Base-by-base conservation (phyloP, 1,284 basidiomycete genomes). In the Athelia sp. region DNA sequence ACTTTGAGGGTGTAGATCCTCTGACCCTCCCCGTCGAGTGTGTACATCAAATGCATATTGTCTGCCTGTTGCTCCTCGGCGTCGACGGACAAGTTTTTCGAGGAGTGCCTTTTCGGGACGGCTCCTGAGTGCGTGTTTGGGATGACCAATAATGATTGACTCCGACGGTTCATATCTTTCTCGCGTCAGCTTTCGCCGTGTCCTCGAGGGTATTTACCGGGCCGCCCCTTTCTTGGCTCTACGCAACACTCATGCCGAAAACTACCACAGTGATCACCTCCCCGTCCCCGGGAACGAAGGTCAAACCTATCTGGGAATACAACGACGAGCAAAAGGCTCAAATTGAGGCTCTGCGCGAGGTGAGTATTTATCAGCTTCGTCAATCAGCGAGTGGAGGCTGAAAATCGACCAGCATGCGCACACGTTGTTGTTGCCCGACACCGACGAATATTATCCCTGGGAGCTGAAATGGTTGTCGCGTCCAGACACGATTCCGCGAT, bases 1-100 rank as follows among this genome's bases (percentile, higher is more conserved):
- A 93, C 93, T 68, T 94, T 94, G 58, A 97, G 80, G 49, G 93
- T 95, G 68, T 97, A 97, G 3, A 90, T 56, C 62, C 92, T 81
- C 70, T 84, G 90, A 29, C 93, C 93, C 50, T 71, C 71, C 54
- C 79, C 81, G 64, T 94, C 89, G 49, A 90, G 62, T 17, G 90
- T 92, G 75, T 92, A 93, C 93, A 96, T 95, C 63, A 95, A 76
- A 82, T 95, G 92, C 93, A 96, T 95, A 63, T 59, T 73, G 68
- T 59, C 49, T 17, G 21, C 15, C 34, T 35, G 38, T n/a, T 11
- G 36, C 6, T 40, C 36, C 36, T 40, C 36, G 36, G 19, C 19
- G 26, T 29, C 4, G 36, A 40, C 36, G 19, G 19, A 8, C 36
- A 40, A 40, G 19, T 40, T 40, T 40, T 40, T 40, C 15, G n/a